Base-by-base conservation (phyloP, 129 eudicot genomes). In the Centrapalus pauciflorus region DNA sequence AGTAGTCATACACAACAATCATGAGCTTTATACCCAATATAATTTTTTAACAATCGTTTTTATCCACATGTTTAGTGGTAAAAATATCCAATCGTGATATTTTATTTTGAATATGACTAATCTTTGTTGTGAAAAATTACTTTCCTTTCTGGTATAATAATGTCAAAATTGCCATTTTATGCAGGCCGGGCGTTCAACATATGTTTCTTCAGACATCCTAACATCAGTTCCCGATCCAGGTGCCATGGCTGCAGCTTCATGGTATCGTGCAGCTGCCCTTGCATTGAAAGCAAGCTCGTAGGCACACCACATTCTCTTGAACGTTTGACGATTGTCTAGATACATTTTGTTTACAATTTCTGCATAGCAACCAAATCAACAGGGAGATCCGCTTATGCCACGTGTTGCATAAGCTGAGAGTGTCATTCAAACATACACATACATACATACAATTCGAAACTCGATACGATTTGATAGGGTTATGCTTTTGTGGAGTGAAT, bases 101-200 rank as follows among this genome's bases (percentile, higher is more conserved):
- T n/a, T n/a, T n/a, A n/a, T n/a, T n/a, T n/a, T n/a, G n/a, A n/a
- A n/a, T n/a, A n/a, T n/a, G n/a, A n/a, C n/a, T n/a, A n/a, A n/a
- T n/a, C n/a, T n/a, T n/a, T n/a, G n/a, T n/a, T n/a, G n/a, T n/a
- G n/a, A n/a, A n/a, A n/a, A n/a, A n/a, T n/a, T n/a, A n/a, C n/a
- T n/a, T n/a, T n/a, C n/a, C n/a, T n/a, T n/a, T n/a, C n/a, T n/a
- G n/a, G n/a, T 3, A 13, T 11, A 41, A 41, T 34, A 34, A 34
- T 13, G 46, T 4, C 16, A 48, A 14, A 11, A 46, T 46, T n/a
- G 50, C n/a, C 20, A n/a, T 41, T 51, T 38, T 49, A 45, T 82
- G 78, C 74, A 92, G 98, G 98, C 98, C 54, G 98, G 98, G 19
- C 91, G 98, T 24, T 85, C 98, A 56, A 79, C 91, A 6, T 92